Evolutionary conservation across 257 asterid species (phyloP).

Genomic region (Phtheirospermum japonicum): DNA sequence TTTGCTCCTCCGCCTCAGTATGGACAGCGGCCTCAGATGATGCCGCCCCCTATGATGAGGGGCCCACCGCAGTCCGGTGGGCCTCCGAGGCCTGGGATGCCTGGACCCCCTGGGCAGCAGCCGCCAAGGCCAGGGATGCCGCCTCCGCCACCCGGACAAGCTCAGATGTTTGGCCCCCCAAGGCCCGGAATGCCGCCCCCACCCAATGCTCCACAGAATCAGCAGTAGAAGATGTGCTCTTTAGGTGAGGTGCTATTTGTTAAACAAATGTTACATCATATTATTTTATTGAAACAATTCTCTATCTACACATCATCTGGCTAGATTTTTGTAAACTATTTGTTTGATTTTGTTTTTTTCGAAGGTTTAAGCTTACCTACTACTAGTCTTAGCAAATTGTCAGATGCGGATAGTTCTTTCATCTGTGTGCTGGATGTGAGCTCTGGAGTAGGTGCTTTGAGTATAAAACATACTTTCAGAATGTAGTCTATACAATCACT

Average conservation of each 20-base stretch:
- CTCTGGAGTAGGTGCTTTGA: background rate
- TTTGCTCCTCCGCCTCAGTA: slow-evolving; percentile 56
- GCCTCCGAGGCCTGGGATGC: slow-evolving; percentile 72
- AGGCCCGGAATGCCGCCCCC: slow-evolving; percentile 92
- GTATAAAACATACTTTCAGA: background rate
- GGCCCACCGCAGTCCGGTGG: slow-evolving; percentile 65
- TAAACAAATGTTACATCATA: background rate
- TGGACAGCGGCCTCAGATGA: slow-evolving; percentile 60
- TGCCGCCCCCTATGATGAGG: slow-evolving; percentile 66
- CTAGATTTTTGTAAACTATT: background rate
- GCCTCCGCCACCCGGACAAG: slow-evolving; percentile 47
- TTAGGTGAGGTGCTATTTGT: background rate
- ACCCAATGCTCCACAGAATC: slow-evolving; percentile 50
- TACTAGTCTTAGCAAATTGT: background rate
- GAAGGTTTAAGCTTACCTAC: too few relatives aligned
- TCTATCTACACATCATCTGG: background rate
- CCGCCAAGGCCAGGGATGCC: slow-evolving; percentile 72
- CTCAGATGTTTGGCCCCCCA: slow-evolving; percentile 59
- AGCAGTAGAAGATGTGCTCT: slow-evolving; percentile 36
- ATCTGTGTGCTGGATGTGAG: background rate
- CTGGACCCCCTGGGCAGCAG: slow-evolving; percentile 48
- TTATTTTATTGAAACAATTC: background rate
- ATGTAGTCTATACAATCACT: background rate
- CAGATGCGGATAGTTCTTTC: background rate
- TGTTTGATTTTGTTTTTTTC: background rate